Percentiles rank a stretch among this genome's conserved stretches.
Conservation (phyloP, 2,329 filamentous ascomycete genomes). For the Colletotrichum destructivum region DNA sequence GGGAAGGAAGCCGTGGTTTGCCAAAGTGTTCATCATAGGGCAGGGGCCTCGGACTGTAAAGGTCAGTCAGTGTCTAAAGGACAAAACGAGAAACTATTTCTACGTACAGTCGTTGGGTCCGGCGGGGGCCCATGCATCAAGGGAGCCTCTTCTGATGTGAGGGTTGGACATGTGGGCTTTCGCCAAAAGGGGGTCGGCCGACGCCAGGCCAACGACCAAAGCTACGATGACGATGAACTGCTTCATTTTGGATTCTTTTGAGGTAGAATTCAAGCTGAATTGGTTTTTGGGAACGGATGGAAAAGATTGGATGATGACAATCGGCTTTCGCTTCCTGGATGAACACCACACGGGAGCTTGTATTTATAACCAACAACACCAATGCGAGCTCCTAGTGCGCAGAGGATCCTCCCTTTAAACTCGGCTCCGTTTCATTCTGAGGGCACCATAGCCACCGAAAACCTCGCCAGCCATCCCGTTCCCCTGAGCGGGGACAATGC, state of each 20-base stretch:
- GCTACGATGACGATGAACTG: background rate
- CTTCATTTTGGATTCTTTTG: slow-evolving; percentile 25
- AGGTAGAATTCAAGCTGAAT: background rate
- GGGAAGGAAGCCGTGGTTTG: slow-evolving; percentile 65
- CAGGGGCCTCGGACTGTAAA: slow-evolving; percentile 59
- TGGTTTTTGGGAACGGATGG: slow-evolving; percentile 3
- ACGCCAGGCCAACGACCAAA: slow-evolving; percentile 1
- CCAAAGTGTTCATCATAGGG: slow-evolving; percentile 67
- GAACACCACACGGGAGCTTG: background rate
- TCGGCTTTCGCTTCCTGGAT: background rate
- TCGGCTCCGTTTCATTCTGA: slow-evolving; percentile 7
- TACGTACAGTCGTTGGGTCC: slow-evolving; percentile 29
- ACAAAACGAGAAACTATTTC: rapidly evolving
- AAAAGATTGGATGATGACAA: slow-evolving; percentile 8
- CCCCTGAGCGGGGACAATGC: slow-evolving; percentile 5
- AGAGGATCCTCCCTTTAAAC: background rate
- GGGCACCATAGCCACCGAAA: background rate
- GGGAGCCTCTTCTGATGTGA: slow-evolving; percentile 5
- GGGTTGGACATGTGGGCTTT: slow-evolving; percentile 17
- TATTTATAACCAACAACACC: slow-evolving; percentile 25
- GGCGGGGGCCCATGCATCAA: slow-evolving; percentile 16
- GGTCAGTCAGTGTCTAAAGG: background rate
- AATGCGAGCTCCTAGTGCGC: background rate
- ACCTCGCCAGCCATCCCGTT: background rate
- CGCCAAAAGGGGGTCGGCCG: slow-evolving; percentile 8